A percentile compares a stretch with the other conserved stretches of the same genome.
Conservation (phyloP, 192 early-diverging fungal species). For the Ambispora gerdemannii region DNA sequence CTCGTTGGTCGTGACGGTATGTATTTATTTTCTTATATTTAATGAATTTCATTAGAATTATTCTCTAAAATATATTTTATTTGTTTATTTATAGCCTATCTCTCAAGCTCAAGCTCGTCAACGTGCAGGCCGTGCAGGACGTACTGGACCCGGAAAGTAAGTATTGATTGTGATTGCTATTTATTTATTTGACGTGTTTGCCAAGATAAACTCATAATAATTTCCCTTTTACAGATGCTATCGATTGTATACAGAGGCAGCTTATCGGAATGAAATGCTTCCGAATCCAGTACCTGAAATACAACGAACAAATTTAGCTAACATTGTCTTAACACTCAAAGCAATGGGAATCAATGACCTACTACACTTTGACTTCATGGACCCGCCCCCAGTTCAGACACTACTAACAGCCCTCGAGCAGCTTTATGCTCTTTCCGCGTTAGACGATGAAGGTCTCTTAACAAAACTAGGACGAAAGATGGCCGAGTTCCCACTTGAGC, state of each 20-base stretch:
- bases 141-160: constrained; percentile 87
- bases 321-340: constrained; percentile 89
- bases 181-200: too few relatives aligned
- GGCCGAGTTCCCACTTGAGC: constrained; percentile 95
- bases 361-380: constrained; percentile 96
- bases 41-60: too few relatives aligned
- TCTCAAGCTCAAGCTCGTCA: constrained; percentile 94
- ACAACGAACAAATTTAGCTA: constrained; percentile 91
- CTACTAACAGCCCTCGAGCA: constrained; percentile 91
- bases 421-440: constrained; percentile 86
- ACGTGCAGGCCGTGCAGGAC: constrained; percentile 94
- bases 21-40: constrained; percentile 22
- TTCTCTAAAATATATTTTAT: too few relatives aligned
- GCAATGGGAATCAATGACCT: constrained; percentile 92
- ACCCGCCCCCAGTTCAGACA: constrained; percentile 91
- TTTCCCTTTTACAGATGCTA: constrained; percentile 55
- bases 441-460: constrained; percentile 87
- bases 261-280: constrained; percentile 92
- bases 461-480: constrained; percentile 92
- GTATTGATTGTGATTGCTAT: neutral
- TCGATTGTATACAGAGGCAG: constrained; percentile 90
- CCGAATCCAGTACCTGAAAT: constrained; percentile 96
- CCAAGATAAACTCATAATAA: too few relatives aligned
- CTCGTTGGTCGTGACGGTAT: constrained; percentile 70
- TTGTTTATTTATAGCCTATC: constrained; percentile 68